Base-by-base conservation (phyloP, 805 yeast species). In the Cyberlindnera mississippiensis region DNA sequence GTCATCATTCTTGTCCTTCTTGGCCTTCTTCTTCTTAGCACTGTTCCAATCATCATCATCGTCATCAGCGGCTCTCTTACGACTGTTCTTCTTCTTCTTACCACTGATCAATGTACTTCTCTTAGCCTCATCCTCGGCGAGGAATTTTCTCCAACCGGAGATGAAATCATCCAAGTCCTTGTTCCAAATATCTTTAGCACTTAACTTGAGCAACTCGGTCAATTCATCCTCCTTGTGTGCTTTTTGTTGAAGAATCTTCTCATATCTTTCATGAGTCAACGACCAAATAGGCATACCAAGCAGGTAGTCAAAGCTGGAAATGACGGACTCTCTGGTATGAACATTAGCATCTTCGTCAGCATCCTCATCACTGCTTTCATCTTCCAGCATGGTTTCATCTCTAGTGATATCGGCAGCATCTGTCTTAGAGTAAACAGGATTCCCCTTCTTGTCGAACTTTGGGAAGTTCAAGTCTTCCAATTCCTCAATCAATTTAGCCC, bases 281-380 rank as follows among this genome's bases (percentile, higher is more conserved):
- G 96, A 84, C 93, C 96, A 88, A 50, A 93, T 81, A 28, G 89
- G 78, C 96, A 93, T 85, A 40, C 93, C 95, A 40, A 93, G 71
- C 49, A 93, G 71, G 54, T 93, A 93, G 56, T 93, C 98, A 62
- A 79, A 91, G 6, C 82, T 71, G 9, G 88, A 76, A 38, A 73
- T 72, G 13, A 76, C 65, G 18, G 79, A 82, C 37, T 57, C 75
- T 61, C 62, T 69, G 13, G 64, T 62, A 36, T 69, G 71, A n/a
- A 67, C 63, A 11, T 52, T 67, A 13, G 62, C 59, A 30, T 61
- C 63, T 8, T 52, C 63, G 6, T 62, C 72, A 12, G 67, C 78
- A 14, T 66, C 78, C 9, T 53, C 69, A 18, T 59, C 66, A 6
- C 50, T 67, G 7, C 57, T 69, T 26, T 68, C 76, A 10, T 63